Evolutionary conservation across 495 filamentous ascomycete genomes (phyloP), one percentile per base, ranked within the genome.

Genomic region (Barbatosphaeria neglecta): DNA sequence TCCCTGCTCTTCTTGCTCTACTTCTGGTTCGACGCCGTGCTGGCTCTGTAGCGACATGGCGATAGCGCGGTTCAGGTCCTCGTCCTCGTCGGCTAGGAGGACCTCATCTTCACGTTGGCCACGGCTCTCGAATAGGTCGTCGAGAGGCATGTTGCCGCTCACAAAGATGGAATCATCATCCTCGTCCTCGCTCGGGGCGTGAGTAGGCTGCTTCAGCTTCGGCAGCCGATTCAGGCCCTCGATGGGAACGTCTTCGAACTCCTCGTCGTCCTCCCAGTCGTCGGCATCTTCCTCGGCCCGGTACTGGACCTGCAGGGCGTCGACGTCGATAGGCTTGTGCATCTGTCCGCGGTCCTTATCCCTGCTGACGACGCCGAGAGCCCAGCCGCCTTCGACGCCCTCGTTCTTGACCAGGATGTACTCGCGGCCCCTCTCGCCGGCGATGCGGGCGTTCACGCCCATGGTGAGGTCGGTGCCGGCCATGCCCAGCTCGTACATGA

Each of bases 381-480:
- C 88, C 88, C 88, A 98, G n/a, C 92, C 92, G 37, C 93, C 93
- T 63, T 94, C 92, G 8, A 90, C 86, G 5, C 86, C 85, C 43
- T 86, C 86, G 56, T 98, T 95, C 62, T 90, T 93, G 23, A 98
- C 90, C 2, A 98, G 71, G 25, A 97, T 87, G 59, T 98, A 98
- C 62, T 98, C 92, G 46, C 84, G 81, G 8, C 83, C 87, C 51
- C 82, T 87, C 56, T 97, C 90, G 22, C 93, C 87, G 0, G 87
- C 90, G 48, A 98, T 82, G 11, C 92, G 74, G 16, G 73, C 76
- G 43, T 82, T 82, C 18, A 68, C 65, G 3, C 68, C 75, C 24
- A 80, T 66, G 22, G 83, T 78, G 20, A 78, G 68, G 58, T 89
- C 83, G 27, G 80, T 76, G 1, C 77, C 81, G 28, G 83, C 81